A percentile compares a stretch with the other conserved stretches of the same genome.
These are phyloP conservation scores for Pseudogymnoascus sp. DNA, from an alignment of 2,329 filamentous ascomycete genomes.

Conservation along the genomic window DNA sequence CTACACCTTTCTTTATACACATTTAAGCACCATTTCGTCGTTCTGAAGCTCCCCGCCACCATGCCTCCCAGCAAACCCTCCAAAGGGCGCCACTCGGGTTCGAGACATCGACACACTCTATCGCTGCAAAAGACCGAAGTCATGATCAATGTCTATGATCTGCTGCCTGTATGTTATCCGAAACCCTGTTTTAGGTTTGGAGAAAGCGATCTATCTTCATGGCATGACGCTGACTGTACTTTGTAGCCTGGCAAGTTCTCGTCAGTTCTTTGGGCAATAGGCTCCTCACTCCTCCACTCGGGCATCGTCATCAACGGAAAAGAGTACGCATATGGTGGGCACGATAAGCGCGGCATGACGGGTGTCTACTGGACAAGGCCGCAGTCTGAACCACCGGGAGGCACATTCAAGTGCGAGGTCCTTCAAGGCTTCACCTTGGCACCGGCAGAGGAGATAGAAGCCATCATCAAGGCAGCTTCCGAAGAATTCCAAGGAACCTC, in stretches of 20 bases:
- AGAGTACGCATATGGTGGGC: constrained; percentile 82
- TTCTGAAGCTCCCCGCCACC: background rate
- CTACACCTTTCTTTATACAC: background rate
- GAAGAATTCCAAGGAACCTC: constrained; percentile 66
- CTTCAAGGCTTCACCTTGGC: constrained; percentile 73
- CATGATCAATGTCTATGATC: constrained; percentile 69
- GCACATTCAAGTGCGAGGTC: constrained; percentile 66
- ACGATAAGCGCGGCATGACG: constrained; percentile 61
- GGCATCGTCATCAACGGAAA: constrained; percentile 72
- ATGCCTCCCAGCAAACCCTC: constrained; percentile 5
- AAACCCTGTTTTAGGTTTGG: background rate
- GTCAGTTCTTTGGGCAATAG: constrained; percentile 70
- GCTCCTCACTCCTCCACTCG: constrained; percentile 71
- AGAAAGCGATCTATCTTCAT: background rate
- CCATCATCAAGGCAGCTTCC: constrained; percentile 60
- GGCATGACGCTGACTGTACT: background rate
- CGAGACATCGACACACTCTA: constrained; percentile 54
- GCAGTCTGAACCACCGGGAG: constrained; percentile 64
- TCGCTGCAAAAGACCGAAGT: constrained; percentile 67
- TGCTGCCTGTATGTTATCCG: constrained; percentile 53
- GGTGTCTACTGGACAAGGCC: constrained; percentile 81
- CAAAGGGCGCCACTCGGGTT: background rate
- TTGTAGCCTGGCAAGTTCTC: constrained; percentile 63
- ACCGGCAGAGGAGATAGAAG: constrained; percentile 60
- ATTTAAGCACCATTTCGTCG: background rate